Evolutionary conservation across 495 filamentous ascomycete species (phyloP).

Genomic region (Penicillium crystallinum): DNA sequence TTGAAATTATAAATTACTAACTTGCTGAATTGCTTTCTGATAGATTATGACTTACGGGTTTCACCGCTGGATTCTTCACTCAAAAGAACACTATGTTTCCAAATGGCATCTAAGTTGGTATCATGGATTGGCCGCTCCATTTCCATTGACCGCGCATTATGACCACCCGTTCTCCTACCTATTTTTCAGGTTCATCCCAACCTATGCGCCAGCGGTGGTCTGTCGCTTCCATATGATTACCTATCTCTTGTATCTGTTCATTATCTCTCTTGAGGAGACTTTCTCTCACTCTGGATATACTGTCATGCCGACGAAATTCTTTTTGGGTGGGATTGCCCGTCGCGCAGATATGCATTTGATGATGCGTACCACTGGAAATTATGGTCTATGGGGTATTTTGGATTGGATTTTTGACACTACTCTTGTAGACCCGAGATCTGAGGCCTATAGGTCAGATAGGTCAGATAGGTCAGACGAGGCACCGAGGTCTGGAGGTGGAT

Average conservation of each 20-base stretch:
- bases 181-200: slow-evolving; percentile 62
- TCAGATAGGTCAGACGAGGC: slow-evolving; percentile 8
- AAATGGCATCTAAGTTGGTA: slow-evolving; percentile 58
- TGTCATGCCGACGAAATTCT: slow-evolving; percentile 61
- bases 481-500: background rate
- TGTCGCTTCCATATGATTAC: slow-evolving; percentile 75
- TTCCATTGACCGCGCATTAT: slow-evolving; percentile 63
- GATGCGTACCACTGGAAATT: slow-evolving; percentile 62
- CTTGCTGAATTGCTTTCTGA: background rate
- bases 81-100: slow-evolving; percentile 26
- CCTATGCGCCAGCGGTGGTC: slow-evolving; percentile 61
- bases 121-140: slow-evolving; percentile 58
- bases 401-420: slow-evolving; percentile 74
- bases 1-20: background rate
- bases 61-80: slow-evolving; percentile 69
- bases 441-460: slow-evolving; percentile 28
- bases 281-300: slow-evolving; percentile 74
- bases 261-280: slow-evolving; percentile 72
- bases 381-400: slow-evolving; percentile 67
- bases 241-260: slow-evolving; percentile 62
- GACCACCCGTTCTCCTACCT: slow-evolving; percentile 79
- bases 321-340: slow-evolving; percentile 69
- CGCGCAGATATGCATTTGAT: slow-evolving; percentile 65
- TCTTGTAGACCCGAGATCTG: slow-evolving; percentile 46
- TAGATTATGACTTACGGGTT: slow-evolving; percentile 58